Base-by-base conservation (phyloP, 768 basidiomycete species). In the Naganishia randhawae region DNA sequence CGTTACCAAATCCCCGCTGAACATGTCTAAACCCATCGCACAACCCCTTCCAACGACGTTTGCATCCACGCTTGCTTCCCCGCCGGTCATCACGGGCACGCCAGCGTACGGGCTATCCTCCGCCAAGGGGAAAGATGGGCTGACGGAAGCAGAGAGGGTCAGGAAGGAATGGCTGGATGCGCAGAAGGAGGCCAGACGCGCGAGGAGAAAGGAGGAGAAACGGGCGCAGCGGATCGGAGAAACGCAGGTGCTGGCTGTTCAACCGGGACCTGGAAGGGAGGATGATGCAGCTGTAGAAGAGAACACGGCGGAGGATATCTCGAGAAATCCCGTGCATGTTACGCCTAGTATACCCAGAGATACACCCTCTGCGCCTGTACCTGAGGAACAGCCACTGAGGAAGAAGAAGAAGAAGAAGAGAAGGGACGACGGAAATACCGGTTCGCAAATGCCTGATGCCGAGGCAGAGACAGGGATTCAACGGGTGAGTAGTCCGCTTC, bases 171-270 rank as follows among this genome's bases (percentile, higher is more conserved):
- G 94, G 2, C 90, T 92, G 0, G 83, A 83, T 37, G 89, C 93
- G 74, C 88, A 85, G 73, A 90, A 92, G 70, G 83, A 84, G 2
- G 73, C 93, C 54, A 91, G 90, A 83, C 90, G 89, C 80, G 84
- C 86, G 0, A 90, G 90, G 80, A 88, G 50, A 17, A n/a, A 33
- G 50, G 63, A 64, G 63, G 31, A 64, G 63, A 39, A 48, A 22
- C 16, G 37, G 57, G 22, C 22, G n/a, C n/a, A n/a, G n/a, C n/a
- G n/a, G n/a, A n/a, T n/a, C n/a, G n/a, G n/a, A n/a, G n/a, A n/a
- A n/a, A n/a, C n/a, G n/a, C n/a, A n/a, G n/a, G n/a, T n/a, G n/a
- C n/a, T n/a, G n/a, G n/a, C n/a, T n/a, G n/a, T n/a, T n/a, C n/a
- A n/a, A n/a, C n/a, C n/a, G n/a, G n/a, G n/a, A n/a, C n/a, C n/a